Evolutionary conservation across 768 basidiomycete species (phyloP), one percentile per base, ranked within the genome.

Genomic region (Cantharellus anzutake): DNA sequence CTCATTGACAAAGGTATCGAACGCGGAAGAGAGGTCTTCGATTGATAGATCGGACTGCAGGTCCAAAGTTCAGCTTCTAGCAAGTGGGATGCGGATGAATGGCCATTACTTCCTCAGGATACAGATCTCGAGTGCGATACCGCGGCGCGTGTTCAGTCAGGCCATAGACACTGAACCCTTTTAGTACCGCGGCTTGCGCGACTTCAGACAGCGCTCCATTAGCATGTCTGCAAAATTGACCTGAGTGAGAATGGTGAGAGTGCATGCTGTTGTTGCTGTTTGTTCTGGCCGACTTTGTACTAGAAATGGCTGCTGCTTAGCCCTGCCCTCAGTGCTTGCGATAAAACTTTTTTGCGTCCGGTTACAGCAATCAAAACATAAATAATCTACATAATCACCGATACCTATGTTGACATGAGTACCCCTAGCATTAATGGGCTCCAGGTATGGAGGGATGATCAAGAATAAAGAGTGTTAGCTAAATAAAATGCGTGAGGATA

Each of bases 141-240:
- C 94, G 80, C 37, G 96, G 94, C 57, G 84, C 84, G 70, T 98
- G 96, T 71, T 98, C 96, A 3, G 84, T 87, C 61, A 98, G 73
- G 1, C 93, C 91, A 67, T 83, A 98, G 0, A 85, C 74, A 61
- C 78, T 72, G 68, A 98, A 98, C 0, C 82, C 79, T 68, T 84
- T 79, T 4, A 72, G 68, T 60, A 94, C 83, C 41, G 94, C 93
- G 64, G 84, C 84, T 16, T 74, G 67, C 2, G 96, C 84, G 14
- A 92, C 83, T 3, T 87, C 80, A 65, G 92, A 83, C 42, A 99
- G 75, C 1, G 75, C 73, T 4, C 91, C 91, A 7, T 75, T 73
- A 2, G 90, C 94, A 67, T 97, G 93, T 63, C 80, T 83, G 74
- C 93, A 94, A 72, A 92, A 94, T 66, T 93, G 83, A 39, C 92